Base-by-base conservation (phyloP, 768 basidiomycete genomes). In the Boletus pseudo-olivaceus region DNA sequence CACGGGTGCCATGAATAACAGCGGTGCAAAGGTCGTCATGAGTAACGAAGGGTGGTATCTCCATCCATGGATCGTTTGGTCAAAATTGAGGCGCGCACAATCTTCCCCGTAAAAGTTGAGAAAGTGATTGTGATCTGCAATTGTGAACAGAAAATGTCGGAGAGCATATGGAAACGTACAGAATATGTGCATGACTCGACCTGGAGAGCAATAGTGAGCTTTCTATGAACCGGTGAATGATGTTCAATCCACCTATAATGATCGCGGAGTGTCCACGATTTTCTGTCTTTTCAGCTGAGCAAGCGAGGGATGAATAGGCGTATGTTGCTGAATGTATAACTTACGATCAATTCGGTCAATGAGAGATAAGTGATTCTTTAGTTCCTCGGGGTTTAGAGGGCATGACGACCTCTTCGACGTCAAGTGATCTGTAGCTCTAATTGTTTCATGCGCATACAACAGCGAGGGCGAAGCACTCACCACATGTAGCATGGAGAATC, bases 1-100 rank as follows among this genome's bases (percentile, higher is more conserved):
- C 37, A 78, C 69, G 0, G 84, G 83, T 4, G 75, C 71, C 43
- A 70, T 76, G 65, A 84, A 85, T 5, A 84, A 64, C 4, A 82
- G 19, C 0, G 74, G 74, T 1, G 76, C 77, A 2, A 77, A 45
- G 1, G 66, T 44, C 8, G 49, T 64, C 62, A 83, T 75, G 19
- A 75, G 58, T 33, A 51, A 59, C 0, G 82, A 79, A n/a, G 59
- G 61, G 6, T 56, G 53, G 14, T 67, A 54, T 34, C 53, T 54
- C 56, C 61, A 55, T 46, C 59, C 60, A 49, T 73, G 61, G 8
- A 76, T 49, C 0, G 73, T 68, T 56, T 72, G 68, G 33, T 69
- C 56, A 5, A 66, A 64, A 32, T 68, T 61, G 2, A 81, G 67
- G 14, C 80, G 76, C 7, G 75, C 76, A 37, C 72, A 72, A 2